These are phyloP conservation scores for Limnomonas spitsbergensis DNA, from an alignment of 139 green algal genomes.

Conservation along the genomic window DNA sequence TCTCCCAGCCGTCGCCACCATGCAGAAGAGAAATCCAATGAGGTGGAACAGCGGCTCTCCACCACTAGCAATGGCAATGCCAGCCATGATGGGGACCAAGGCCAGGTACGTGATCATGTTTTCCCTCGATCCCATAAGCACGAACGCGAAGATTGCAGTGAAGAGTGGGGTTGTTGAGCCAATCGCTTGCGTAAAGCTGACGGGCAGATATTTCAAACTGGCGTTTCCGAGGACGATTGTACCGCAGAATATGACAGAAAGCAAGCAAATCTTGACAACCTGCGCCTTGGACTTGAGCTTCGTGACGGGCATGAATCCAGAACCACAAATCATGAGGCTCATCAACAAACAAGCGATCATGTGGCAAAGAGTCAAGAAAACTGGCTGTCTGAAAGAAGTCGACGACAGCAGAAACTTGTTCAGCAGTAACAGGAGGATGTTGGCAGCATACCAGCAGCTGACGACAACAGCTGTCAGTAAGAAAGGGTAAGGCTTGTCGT, in stretches of 20 bases:
- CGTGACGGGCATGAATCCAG: constrained; percentile 56
- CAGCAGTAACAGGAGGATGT: constrained; percentile 90
- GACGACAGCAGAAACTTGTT: constrained; percentile 91
- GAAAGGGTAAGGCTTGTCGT: not conserved
- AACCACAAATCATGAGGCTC: constrained; percentile 46
- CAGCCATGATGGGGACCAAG: constrained; percentile 83
- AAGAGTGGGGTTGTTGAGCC: constrained; percentile 93
- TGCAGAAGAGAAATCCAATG: constrained; percentile 77
- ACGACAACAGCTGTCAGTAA: constrained; percentile 16
- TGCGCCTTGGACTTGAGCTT: constrained; percentile 83
- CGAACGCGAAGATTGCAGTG: constrained; percentile 77
- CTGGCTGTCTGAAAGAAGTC: constrained; percentile 66
- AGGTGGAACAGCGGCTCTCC: constrained; percentile 84
- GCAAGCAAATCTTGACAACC: constrained; percentile 21
- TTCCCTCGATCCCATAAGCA: constrained; percentile 66
- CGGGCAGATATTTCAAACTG: not conserved
- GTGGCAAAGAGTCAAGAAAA: constrained; percentile 90
- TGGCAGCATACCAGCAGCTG: constrained; percentile 73
- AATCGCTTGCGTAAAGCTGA: constrained; percentile 12
- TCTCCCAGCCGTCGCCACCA: constrained; percentile 65
- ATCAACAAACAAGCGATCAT: constrained; percentile 83
- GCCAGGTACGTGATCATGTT: constrained; percentile 69
- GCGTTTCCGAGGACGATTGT: constrained; percentile 60
- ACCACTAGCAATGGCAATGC: constrained; percentile 85
- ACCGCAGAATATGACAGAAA: constrained; percentile 82